A percentile compares a stretch with the other conserved stretches of the same genome.
phyloP scores from a whole-genome alignment of 2,329 filamentous ascomycete genomes.

The Trichoderma sp. region DNA sequence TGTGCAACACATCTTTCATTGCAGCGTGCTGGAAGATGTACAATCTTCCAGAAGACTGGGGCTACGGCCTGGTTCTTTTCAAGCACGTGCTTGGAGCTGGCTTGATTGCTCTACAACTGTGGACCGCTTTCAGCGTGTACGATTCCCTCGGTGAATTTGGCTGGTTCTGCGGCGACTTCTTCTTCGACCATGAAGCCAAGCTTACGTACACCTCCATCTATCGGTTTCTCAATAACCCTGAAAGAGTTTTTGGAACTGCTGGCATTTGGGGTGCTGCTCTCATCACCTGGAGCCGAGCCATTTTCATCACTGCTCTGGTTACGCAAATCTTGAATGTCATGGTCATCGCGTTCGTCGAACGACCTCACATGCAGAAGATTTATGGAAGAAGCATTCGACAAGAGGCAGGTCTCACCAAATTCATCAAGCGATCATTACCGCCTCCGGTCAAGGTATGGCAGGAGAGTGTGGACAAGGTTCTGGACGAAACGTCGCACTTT shows the following conservation, averaged over 20 bases:
- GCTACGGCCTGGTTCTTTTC: slow-evolving; percentile 77
- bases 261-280: slow-evolving; percentile 94
- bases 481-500: slow-evolving; percentile 82
- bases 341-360: slow-evolving; percentile 91
- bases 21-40: slow-evolving; percentile 98
- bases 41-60: slow-evolving; percentile 79
- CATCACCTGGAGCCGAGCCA: slow-evolving; percentile 83
- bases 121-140: slow-evolving; percentile 91
- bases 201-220: slow-evolving; percentile 97
- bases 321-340: slow-evolving; percentile 81
- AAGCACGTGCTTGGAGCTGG: slow-evolving; percentile 81
- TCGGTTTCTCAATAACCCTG: slow-evolving; percentile 95
- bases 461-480: slow-evolving; percentile 79
- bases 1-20: slow-evolving; percentile 86
- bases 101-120: slow-evolving; percentile 81
- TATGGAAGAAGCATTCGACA: slow-evolving; percentile 81
- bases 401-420: slow-evolving; percentile 89
- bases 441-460: slow-evolving; percentile 79
- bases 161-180: slow-evolving; percentile 99
- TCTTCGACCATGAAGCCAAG: slow-evolving; percentile 85
- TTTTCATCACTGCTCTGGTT: slow-evolving; percentile 81
- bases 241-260: slow-evolving; percentile 87
- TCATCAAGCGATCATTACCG: slow-evolving; percentile 81
- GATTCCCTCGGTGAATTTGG: slow-evolving; percentile 95
- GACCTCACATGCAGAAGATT: slow-evolving; percentile 97